Percentiles rank a stretch among this genome's conserved stretches.
phyloP scores from a whole-genome alignment of 2,329 filamentous ascomycete genomes.

The Pseudogymnoascus sp. region DNA sequence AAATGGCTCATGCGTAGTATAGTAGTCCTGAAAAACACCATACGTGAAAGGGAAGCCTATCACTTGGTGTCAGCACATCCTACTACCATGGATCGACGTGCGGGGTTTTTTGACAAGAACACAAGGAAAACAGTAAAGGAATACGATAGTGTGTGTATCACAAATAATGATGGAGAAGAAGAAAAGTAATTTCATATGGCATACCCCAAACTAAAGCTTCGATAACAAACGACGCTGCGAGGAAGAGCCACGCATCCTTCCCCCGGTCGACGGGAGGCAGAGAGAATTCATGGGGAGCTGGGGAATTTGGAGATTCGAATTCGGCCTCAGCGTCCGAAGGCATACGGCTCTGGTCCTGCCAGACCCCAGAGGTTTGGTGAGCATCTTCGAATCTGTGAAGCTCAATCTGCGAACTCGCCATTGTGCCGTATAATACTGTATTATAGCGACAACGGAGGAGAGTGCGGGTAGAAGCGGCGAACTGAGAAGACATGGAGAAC shows the following conservation, averaged over 20 bases:
- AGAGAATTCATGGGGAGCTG: conserved; percentile 11
- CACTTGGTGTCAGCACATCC: not conserved
- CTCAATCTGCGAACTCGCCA: conserved; percentile 4
- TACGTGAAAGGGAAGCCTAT: conserved; percentile 60
- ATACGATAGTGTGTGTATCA: not conserved
- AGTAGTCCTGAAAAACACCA: conserved; percentile 65
- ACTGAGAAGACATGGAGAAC: not conserved
- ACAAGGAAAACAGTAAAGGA: conserved; percentile 59
- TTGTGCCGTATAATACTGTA: not conserved
- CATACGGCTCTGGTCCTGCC: not conserved
- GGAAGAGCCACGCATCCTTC: conserved; percentile 36
- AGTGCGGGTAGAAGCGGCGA: conserved; percentile 1
- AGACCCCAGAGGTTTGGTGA: not conserved
- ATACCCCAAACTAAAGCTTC: conserved; percentile 48
- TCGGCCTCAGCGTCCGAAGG: not conserved
- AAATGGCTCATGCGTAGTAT: conserved; percentile 52
- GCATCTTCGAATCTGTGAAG: not conserved
- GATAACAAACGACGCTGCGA: conserved; percentile 42
- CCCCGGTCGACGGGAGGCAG: conserved; percentile 31
- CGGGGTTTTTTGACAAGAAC: conserved; percentile 59
- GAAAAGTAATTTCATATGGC: conserved; percentile 11
- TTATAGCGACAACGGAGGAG: conserved; percentile 1
- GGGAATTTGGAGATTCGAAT: not conserved
- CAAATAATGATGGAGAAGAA: not conserved
- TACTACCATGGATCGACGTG: not conserved